phyloP scores from a whole-genome alignment of 140 eudicot species.

The Anethum foeniculum region DNA sequence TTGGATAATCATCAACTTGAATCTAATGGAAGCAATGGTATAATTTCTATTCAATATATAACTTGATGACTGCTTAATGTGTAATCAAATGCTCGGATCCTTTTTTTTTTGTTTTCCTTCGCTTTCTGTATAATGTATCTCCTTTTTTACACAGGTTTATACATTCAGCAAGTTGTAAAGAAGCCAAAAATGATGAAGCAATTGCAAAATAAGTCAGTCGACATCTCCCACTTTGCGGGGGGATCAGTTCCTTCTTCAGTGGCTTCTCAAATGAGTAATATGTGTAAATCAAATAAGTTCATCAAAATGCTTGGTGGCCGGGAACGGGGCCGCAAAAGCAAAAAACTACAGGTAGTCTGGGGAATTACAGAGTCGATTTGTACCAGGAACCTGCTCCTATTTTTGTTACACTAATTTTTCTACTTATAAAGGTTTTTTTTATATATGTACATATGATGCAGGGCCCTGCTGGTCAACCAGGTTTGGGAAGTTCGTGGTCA shows the following conservation, averaged over 20 bases:
- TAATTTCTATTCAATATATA: constrained; percentile 12
- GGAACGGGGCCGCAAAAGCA: constrained; percentile 65
- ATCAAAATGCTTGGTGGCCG: constrained; percentile 54
- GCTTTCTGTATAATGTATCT: not conserved
- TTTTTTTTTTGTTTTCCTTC: not conserved
- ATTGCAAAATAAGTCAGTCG: constrained; percentile 41
- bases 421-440: not conserved
- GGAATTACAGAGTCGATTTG: not conserved
- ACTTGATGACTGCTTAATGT: not conserved
- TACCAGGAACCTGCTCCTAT: not conserved
- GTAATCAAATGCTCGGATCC: not conserved
- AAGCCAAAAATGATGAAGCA: constrained; percentile 45
- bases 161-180: constrained; percentile 33
- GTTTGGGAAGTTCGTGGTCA: constrained; percentile 78
- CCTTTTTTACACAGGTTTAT: constrained; percentile 21
- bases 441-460: not conserved
- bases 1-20: constrained; percentile 62
- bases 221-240: constrained; percentile 27
- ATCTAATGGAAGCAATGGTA: constrained; percentile 77
- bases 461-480: constrained; percentile 40
- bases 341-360: constrained; percentile 50
- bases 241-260: constrained; percentile 45
- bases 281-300: constrained; percentile 62
- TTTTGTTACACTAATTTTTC: not conserved
- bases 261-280: constrained; percentile 85